Percentiles rank a stretch among this genome's conserved stretches.
Conservation (phyloP, 2,329 filamentous ascomycete species). For the Hypoxylon sp. region DNA sequence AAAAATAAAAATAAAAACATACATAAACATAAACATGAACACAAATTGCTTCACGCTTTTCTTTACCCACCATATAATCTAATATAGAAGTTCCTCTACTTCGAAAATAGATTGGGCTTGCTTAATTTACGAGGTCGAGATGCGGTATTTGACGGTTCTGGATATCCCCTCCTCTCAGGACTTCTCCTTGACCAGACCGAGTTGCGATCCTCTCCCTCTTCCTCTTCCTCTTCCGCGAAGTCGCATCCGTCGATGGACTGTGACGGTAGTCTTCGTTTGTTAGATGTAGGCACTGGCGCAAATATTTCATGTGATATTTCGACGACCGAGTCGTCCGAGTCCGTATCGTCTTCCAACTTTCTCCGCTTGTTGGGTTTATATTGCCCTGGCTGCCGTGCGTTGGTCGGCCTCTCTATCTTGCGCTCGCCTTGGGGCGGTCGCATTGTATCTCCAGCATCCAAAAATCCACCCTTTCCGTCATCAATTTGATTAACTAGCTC, state of each 20-base stretch:
- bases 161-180: background rate
- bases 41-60: background rate
- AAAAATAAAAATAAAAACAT: no score
- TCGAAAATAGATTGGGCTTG: background rate
- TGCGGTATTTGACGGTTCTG: background rate
- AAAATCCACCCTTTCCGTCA: background rate
- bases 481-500: conserved; percentile 40
- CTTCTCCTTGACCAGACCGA: background rate
- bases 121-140: background rate
- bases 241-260: background rate
- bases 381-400: background rate
- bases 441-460: conserved; percentile 19
- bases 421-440: conserved; percentile 8
- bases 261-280: conserved; percentile 1
- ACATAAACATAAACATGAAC: background rate
- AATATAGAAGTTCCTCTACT: background rate
- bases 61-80: background rate
- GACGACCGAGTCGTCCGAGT: background rate
- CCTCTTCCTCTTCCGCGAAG: no score
- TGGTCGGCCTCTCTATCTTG: background rate
- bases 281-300: background rate
- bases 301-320: background rate
- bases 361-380: background rate
- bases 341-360: background rate
- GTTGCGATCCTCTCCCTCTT: background rate